Percentiles rank a stretch among this genome's conserved stretches.
These are phyloP conservation scores for Brachypodium distachyon DNA, from an alignment of 202 grass and related monocot species.

Conservation along the genomic window DNA sequence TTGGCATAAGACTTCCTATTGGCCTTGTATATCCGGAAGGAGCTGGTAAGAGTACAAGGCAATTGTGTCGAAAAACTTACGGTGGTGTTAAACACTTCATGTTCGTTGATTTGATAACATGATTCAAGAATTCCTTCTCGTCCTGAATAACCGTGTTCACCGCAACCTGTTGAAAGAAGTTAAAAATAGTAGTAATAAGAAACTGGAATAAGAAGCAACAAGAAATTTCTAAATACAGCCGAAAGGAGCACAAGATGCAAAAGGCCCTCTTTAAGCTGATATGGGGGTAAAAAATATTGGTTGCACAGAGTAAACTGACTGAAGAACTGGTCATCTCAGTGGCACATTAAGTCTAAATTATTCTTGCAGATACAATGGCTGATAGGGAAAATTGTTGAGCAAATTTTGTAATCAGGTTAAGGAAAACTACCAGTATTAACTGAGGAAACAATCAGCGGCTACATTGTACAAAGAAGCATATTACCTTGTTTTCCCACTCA, in stretches of 20 bases:
- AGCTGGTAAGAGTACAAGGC: too few species aligned
- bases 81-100: conserved; percentile 91
- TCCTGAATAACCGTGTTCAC: conserved; percentile 79
- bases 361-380: neutral
- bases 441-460: neutral
- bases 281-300: too few species aligned
- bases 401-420: neutral
- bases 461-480: neutral
- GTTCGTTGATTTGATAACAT: conserved; percentile 94
- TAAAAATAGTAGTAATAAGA: neutral
- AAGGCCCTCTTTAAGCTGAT: too few species aligned
- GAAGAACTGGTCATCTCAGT: neutral
- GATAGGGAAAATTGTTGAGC: neutral
- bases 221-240: neutral
- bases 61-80: conserved; percentile 35
- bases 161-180: conserved; percentile 53
- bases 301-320: neutral
- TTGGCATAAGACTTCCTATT: too few species aligned
- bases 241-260: neutral
- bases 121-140: conserved; percentile 85
- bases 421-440: neutral
- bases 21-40: too few species aligned
- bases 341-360: neutral
- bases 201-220: neutral
- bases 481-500: conserved; percentile 87